Conservation (phyloP, 345 rosid genomes). For the Sapria himalayana region DNA sequence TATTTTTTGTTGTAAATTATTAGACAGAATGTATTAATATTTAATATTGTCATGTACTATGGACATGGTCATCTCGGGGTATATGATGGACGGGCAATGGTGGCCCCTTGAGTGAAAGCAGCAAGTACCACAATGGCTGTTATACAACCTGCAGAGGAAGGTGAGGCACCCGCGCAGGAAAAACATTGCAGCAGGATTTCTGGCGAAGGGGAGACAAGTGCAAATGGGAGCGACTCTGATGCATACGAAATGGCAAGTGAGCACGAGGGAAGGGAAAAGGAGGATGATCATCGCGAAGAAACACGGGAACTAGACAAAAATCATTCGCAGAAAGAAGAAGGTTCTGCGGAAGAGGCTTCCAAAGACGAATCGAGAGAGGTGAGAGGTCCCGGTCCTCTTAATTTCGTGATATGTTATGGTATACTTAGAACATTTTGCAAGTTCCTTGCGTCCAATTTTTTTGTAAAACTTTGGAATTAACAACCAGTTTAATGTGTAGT, state of each 20-base stretch:
- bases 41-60: too few species aligned
- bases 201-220: conserved; percentile 6
- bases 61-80: too few species aligned
- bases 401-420: too few species aligned
- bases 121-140: conserved; percentile 21
- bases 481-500: too few species aligned
- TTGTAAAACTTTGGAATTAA: too few species aligned
- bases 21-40: too few species aligned
- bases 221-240: conserved; percentile 34
- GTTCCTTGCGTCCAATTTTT: background rate
- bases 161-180: conserved; percentile 8
- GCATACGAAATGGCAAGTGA: conserved; percentile 95
- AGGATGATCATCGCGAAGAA: conserved; percentile 10
- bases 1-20: too few species aligned
- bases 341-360: conserved; percentile 8
- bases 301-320: conserved; percentile 5
- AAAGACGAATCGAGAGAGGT: conserved; percentile 23
- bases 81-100: too few species aligned
- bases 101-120: too few species aligned
- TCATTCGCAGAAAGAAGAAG: conserved; percentile 5
- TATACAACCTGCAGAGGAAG: conserved; percentile 16
- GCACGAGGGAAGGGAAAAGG: conserved; percentile 28
- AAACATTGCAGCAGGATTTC: conserved; percentile 3
- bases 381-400: background rate
- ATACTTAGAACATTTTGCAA: too few species aligned